Conservation (phyloP, 2,329 filamentous ascomycete genomes). For the Penicillium sp. region DNA sequence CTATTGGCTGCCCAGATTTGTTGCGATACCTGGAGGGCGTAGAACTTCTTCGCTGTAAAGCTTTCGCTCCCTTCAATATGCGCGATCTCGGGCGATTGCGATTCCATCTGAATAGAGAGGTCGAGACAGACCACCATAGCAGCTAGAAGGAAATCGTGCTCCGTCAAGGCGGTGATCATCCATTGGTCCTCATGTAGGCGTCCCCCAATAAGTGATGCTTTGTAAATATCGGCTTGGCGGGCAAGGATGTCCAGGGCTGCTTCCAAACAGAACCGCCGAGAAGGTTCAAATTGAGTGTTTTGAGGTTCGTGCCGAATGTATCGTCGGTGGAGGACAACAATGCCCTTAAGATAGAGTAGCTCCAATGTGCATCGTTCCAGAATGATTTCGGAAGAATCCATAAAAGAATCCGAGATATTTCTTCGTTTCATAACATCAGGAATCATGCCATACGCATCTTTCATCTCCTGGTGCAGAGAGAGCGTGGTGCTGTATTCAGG, state of each 20-base stretch:
- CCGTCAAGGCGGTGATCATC: conserved; percentile 61
- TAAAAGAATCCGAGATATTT: conserved; percentile 39
- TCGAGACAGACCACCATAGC: conserved; percentile 61
- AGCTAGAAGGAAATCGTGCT: conserved; percentile 65
- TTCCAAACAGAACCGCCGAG: conserved; percentile 49
- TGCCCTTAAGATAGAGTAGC: conserved; percentile 53
- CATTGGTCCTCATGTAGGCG: conserved; percentile 57
- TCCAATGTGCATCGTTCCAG: conserved; percentile 57
- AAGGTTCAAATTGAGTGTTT: conserved; percentile 41
- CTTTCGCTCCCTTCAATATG: not conserved
- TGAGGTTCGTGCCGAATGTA: conserved; percentile 46
- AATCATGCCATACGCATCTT: conserved; percentile 17
- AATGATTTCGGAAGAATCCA: conserved; percentile 53
- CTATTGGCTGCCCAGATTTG: conserved; percentile 16
- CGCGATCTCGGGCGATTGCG: not conserved
- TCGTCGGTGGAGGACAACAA: conserved; percentile 55
- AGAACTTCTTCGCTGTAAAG: conserved; percentile 8
- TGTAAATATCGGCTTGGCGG: conserved; percentile 53
- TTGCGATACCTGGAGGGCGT: conserved; percentile 16
- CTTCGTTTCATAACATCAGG: conserved; percentile 23
- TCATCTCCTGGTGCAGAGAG: conserved; percentile 28
- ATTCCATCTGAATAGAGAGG: conserved; percentile 9
- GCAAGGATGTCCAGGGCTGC: conserved; percentile 53
- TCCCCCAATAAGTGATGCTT: conserved; percentile 56
- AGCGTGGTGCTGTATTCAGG: conserved; percentile 24